Evolutionary conservation across 306 rosid genomes (phyloP).

Genomic region (Malus sieversii): DNA sequence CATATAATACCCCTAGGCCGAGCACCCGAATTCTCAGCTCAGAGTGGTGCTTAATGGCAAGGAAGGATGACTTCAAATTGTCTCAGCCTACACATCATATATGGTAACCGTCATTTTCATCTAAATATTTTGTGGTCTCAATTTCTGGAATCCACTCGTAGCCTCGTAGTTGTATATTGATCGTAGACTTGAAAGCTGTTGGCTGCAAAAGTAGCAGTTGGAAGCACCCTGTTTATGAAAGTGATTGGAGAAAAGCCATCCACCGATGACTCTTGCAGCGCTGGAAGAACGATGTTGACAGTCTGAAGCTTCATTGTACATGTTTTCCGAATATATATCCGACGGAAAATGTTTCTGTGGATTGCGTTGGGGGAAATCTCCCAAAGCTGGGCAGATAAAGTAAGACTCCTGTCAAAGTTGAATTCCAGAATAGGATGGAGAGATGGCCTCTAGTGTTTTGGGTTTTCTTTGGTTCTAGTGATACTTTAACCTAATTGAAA

Average conservation of each 20-base stretch:
- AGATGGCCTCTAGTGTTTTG: not conserved
- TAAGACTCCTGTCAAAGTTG: not conserved
- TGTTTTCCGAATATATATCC: not conserved
- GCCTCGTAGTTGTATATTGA: not conserved
- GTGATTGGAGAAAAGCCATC: not conserved
- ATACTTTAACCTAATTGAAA: not conserved
- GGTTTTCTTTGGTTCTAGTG: not conserved
- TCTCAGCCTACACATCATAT: not conserved
- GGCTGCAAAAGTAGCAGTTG: not conserved
- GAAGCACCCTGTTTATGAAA: not conserved
- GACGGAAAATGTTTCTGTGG: not conserved
- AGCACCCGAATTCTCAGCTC: slow-evolving; percentile 62
- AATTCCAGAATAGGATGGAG: not conserved
- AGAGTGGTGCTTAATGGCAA: slow-evolving; percentile 57
- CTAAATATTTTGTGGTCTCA: not conserved
- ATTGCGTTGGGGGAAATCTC: too few relatives aligned
- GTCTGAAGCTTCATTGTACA: not conserved
- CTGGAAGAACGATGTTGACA: not conserved
- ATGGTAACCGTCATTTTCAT: not conserved
- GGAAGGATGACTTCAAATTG: not conserved
- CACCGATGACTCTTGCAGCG: not conserved
- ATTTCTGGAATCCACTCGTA: not conserved
- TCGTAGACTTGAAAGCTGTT: not conserved
- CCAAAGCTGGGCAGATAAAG: too few relatives aligned
- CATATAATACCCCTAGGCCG: slow-evolving; percentile 74